Evolutionary conservation across 2,329 filamentous ascomycete species (phyloP), one percentile per base, ranked within the genome.

Genomic region (Calonectria ilicicola): DNA sequence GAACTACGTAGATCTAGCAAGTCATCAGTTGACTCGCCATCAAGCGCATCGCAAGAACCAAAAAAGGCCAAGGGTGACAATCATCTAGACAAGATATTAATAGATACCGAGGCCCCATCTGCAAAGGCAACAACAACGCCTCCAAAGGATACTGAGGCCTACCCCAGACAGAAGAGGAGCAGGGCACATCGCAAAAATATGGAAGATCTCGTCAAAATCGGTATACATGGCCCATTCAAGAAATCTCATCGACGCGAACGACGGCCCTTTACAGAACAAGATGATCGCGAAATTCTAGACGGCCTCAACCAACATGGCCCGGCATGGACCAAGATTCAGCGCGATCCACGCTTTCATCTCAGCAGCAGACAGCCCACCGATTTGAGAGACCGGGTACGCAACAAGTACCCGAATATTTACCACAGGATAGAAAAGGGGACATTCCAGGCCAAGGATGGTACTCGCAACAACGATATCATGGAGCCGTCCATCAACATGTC

Each of bases 301-400:
- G 91, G 91, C 0, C 88, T 92, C 44, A 84, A 90, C 46, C 79
- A 86, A 5, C 92, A 92, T 78, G 91, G 91, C 0, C 89, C 91
- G 10, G 88, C 90, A 10, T 93, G 91, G 91, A 92, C 91, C 65
- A 90, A 89, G 80, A 93, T 93, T 23, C 91, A 92, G 78, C 86
- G 90, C 42, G 91, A 93, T 72, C 82, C 87, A 17, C 85, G 85
- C 32, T 92, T 91, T 81, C 85, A 90, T 72, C 83, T 93, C n/a
- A 87, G 88, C 5, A 89, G 81, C 71, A 85, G 91, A 53, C 89
- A 91, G 74, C 91, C 91, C 1, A 93, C 91, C 0, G 91, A 93
- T 77, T 81, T 93, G 65, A 86, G 91, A 73, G 91, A 93, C 74
- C 86, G 91, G 26, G 87, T 92, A 38, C 87, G 91, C 51, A 93